A percentile compares a stretch with the other conserved stretches of the same genome.
Conservation (phyloP, 495 filamentous ascomycete species). For the Penicillium salamii region DNA sequence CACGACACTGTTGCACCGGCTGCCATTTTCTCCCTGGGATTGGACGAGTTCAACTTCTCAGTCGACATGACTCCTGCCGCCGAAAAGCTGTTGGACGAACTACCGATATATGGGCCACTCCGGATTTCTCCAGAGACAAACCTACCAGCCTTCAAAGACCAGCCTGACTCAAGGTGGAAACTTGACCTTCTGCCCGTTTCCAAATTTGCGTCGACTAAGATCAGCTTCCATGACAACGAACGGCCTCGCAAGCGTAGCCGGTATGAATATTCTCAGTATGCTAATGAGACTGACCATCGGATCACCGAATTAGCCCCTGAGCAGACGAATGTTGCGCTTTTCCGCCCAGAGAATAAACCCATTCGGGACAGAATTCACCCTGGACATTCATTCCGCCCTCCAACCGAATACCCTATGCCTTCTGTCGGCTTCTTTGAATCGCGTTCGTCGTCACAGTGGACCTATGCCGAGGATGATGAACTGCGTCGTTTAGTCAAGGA, state of each 20-base stretch:
- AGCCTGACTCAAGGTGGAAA: constrained; percentile 69
- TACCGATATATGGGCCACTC: constrained; percentile 75
- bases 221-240: constrained; percentile 62
- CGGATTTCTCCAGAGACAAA: constrained; percentile 54
- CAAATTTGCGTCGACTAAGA: constrained; percentile 79
- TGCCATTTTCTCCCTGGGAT: constrained; percentile 75
- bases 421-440: constrained; percentile 84
- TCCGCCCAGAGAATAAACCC: constrained; percentile 83
- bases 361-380: constrained; percentile 88
- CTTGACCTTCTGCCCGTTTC: constrained; percentile 77
- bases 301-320: constrained; percentile 60
- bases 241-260: constrained; percentile 74
- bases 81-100: constrained; percentile 79
- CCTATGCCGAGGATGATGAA: constrained; percentile 82
- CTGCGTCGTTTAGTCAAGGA: constrained; percentile 81
- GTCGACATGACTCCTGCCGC: constrained; percentile 71
- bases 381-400: constrained; percentile 91
- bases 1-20: constrained; percentile 55
- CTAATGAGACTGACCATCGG: constrained; percentile 58
- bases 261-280: constrained; percentile 68
- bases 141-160: constrained; percentile 51
- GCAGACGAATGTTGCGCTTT: constrained; percentile 77
- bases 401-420: constrained; percentile 85
- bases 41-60: constrained; percentile 78
- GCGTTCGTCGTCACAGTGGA: constrained; percentile 86